phyloP scores from a whole-genome alignment of 2,329 filamentous ascomycete genomes.

The Botrytis cinerea region DNA sequence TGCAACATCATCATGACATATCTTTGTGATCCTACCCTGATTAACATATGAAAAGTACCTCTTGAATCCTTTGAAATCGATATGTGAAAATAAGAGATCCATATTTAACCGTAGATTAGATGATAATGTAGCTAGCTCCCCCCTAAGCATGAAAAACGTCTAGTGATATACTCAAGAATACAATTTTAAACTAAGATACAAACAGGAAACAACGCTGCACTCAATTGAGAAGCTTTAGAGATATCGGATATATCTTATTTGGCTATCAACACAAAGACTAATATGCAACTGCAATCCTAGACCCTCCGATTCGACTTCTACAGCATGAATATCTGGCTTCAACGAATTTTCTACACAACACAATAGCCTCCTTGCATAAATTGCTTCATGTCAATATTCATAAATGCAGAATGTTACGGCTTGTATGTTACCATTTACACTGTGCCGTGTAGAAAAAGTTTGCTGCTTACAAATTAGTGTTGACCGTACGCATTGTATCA shows the following conservation, averaged over 20 bases:
- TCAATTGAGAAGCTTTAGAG: not conserved
- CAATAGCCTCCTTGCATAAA: fast-evolving
- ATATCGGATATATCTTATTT: not conserved
- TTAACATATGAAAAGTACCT: fast-evolving
- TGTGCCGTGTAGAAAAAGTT: not conserved
- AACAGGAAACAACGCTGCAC: not conserved
- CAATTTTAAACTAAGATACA: fast-evolving
- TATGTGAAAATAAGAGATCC: not conserved
- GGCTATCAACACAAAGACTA: not conserved
- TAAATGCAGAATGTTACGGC: not conserved
- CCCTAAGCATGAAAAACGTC: fast-evolving
- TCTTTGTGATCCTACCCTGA: not conserved
- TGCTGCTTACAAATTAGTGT: not conserved
- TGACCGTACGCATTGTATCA: not conserved
- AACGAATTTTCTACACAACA: not conserved
- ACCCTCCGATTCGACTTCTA: too few species aligned
- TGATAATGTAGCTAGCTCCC: not conserved
- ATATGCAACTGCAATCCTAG: not conserved
- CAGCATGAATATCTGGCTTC: not conserved
- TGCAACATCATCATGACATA: not conserved
- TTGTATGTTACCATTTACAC: not conserved
- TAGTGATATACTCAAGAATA: not conserved
- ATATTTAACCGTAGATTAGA: not conserved
- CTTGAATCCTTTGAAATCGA: not conserved
- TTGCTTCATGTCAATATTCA: too few species aligned